Conservation (phyloP, 768 basidiomycete genomes). For the Gautieria morchelliformis region DNA sequence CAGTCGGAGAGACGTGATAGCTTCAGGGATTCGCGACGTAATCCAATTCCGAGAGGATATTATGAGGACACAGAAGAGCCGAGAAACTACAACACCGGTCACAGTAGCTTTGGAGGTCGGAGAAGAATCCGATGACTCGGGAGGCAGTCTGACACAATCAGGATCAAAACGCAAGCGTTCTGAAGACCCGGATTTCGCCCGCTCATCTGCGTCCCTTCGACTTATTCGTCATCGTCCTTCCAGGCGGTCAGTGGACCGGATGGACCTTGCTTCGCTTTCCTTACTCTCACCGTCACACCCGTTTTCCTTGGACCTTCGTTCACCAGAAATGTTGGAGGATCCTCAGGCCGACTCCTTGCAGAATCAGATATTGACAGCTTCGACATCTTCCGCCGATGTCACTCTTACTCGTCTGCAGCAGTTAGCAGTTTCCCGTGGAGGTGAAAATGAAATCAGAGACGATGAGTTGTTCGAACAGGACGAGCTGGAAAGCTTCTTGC, state of each 20-base stretch:
- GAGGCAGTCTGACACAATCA: not conserved
- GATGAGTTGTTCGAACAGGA: slow-evolving; percentile 64
- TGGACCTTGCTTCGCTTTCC: slow-evolving; percentile 7
- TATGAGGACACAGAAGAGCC: slow-evolving; percentile 30
- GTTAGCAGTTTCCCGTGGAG: slow-evolving; percentile 49
- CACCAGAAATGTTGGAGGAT: not conserved
- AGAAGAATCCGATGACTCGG: slow-evolving; percentile 5
- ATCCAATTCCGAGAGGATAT: slow-evolving; percentile 59
- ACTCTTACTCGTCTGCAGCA: slow-evolving; percentile 59
- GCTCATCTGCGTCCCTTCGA: not conserved
- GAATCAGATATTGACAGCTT: not conserved
- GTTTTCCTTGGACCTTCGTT: not conserved
- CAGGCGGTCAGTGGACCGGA: not conserved
- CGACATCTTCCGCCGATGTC: slow-evolving; percentile 16
- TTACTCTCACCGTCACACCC: slow-evolving; percentile 3
- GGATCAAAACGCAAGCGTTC: slow-evolving; percentile 2
- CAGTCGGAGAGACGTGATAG: slow-evolving; percentile 3
- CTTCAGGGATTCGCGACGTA: slow-evolving; percentile 53
- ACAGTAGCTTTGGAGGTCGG: not conserved
- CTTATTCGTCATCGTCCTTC: not conserved
- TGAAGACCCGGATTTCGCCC: not conserved
- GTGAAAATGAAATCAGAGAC: slow-evolving; percentile 45
- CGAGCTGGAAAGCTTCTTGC: slow-evolving; percentile 54
- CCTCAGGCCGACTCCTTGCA: not conserved
- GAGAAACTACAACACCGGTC: slow-evolving; percentile 19